These are phyloP conservation scores for Lavandula angustifolia DNA, from an alignment of 257 asterid genomes.

Conservation along the genomic window DNA sequence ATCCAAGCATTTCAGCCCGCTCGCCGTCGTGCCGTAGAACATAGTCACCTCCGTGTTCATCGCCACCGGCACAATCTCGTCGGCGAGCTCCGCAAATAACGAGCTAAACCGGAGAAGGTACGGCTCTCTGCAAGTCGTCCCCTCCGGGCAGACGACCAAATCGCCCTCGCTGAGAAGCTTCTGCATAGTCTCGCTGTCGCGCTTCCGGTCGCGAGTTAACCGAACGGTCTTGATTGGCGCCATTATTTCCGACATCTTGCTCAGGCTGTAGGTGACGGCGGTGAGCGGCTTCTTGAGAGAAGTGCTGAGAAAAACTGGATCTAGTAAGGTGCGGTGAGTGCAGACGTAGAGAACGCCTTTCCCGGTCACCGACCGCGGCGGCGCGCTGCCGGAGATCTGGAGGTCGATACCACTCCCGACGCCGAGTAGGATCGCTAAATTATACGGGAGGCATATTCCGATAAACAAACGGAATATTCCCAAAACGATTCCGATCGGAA, in stretches of 20 bases:
- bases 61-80: constrained; percentile 91
- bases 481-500: constrained; percentile 64
- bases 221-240: constrained; percentile 76
- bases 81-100: constrained; percentile 75
- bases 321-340: constrained; percentile 77
- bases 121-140: constrained; percentile 95
- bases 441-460: constrained; percentile 60
- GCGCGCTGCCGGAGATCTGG: constrained; percentile 40
- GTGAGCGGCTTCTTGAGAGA: constrained; percentile 55
- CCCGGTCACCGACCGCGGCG: constrained; percentile 29
- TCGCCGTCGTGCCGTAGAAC: constrained; percentile 95
- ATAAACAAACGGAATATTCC: constrained; percentile 56
- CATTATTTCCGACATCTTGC: constrained; percentile 76
- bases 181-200: constrained; percentile 65
- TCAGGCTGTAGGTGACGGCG: constrained; percentile 87
- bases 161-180: constrained; percentile 62
- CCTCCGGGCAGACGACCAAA: constrained; percentile 89
- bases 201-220: constrained; percentile 56
- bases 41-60: constrained; percentile 61
- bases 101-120: constrained; percentile 83
- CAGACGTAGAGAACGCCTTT: constrained; percentile 78
- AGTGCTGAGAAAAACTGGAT: constrained; percentile 77
- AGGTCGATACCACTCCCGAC: constrained; percentile 50
- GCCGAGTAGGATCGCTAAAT: constrained; percentile 44
- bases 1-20: constrained; percentile 87